These are phyloP conservation scores for Acacia pycnantha DNA, from an alignment of 331 rosid species.

Conservation along the genomic window DNA sequence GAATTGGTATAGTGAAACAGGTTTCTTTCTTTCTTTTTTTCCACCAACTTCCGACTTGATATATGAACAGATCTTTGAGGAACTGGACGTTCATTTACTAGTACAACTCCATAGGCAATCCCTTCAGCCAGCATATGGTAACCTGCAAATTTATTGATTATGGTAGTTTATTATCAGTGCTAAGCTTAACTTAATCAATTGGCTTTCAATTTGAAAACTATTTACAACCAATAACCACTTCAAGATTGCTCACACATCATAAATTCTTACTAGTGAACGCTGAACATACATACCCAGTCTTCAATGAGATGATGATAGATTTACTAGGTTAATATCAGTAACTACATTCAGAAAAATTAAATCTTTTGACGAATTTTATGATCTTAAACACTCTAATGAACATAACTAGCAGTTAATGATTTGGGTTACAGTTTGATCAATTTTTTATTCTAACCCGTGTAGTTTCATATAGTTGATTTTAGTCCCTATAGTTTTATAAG, in stretches of 20 bases:
- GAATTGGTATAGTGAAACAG: not conserved
- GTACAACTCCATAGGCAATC: not conserved
- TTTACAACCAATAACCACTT: not conserved
- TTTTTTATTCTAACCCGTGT: no score
- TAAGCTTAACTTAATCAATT: not conserved
- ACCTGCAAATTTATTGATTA: slow-evolving; percentile 45
- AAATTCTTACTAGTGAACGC: not conserved
- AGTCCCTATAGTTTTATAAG: no score
- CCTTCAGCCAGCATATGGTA: slow-evolving; percentile 61
- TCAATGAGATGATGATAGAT: not conserved
- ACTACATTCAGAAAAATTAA: not conserved
- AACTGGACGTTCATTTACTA: not conserved
- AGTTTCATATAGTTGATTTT: no score
- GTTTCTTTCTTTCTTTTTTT: not conserved
- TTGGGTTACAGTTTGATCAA: no score
- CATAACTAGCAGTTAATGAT: not conserved
- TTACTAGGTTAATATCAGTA: not conserved
- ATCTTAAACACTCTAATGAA: not conserved
- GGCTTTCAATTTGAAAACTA: not conserved
- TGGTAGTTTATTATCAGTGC: not conserved
- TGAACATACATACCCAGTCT: not conserved
- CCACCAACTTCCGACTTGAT: not conserved
- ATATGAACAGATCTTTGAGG: not conserved
- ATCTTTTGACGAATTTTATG: not conserved
- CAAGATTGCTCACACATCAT: not conserved